Base-by-base conservation (phyloP, 305 asterid genomes). In the Andrographis paniculata region DNA sequence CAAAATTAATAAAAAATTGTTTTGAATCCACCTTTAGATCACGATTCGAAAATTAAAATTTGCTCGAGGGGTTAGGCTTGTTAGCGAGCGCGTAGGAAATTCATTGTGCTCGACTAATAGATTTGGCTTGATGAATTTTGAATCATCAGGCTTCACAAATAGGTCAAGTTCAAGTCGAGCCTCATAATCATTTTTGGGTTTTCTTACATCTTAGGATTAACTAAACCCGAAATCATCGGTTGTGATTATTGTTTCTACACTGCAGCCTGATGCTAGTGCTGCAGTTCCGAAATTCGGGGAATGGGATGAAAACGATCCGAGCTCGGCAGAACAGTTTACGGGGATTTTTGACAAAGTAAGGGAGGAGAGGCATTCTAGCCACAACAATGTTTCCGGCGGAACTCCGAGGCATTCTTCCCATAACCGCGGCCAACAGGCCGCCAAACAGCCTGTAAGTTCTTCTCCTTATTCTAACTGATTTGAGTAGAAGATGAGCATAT, bases 251-350 rank as follows among this genome's bases (percentile, higher is more conserved):
- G n/a, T n/a, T n/a, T n/a, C n/a, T n/a, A n/a, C n/a, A n/a, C n/a
- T 42, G 22, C 81, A 83, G 95, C 81, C 79, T 14, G 91, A 74
- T 31, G 52, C 70, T 69, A 84, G 77, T 28, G 78, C 84, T 1
- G 80, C 82, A 0, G 78, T 87, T 55, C 96, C 96, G 43, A 74
- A 59, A 66, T 87, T 87, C 52, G 96, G 96, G 4, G 84, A 66
- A 19, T 87, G 96, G 96, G 72, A 84, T 16, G 94, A 73, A 27
- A 73, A 57, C 0, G 54, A 80, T 59, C 89, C 93, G 38, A 69
- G 73, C 38, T 50, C 78, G 6, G 87, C 85, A 4, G 96, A 83
- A 21, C 72, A 87, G 45, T 87, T 74, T 59, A 78, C 96, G 0
- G 74, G 69, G 53, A 77, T 83, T 48, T 87, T 87, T 60, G 58